phyloP scores from a whole-genome alignment of 257 asterid genomes.

The Nicotiana knightiana region DNA sequence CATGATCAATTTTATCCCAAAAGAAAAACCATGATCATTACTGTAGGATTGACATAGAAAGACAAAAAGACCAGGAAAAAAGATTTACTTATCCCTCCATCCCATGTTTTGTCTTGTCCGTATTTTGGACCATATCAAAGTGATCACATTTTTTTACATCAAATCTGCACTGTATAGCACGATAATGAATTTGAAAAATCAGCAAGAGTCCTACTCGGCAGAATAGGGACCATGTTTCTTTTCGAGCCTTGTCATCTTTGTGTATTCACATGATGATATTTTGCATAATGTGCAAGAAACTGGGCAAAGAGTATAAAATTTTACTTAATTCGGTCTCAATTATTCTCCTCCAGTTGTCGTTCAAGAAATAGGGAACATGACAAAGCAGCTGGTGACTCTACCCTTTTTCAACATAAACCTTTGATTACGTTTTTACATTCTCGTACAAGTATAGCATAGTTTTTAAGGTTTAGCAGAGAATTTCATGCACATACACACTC shows the following conservation, averaged over 20 bases:
- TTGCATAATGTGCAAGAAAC: neutral
- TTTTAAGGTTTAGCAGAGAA: neutral
- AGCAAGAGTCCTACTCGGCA: no score
- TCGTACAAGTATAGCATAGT: neutral
- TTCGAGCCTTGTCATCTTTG: neutral
- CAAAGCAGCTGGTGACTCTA: neutral
- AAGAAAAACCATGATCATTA: neutral
- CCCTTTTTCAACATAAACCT: neutral
- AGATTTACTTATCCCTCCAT: slow-evolving; percentile 1
- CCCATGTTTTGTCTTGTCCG: neutral
- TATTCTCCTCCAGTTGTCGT: neutral
- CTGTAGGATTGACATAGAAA: neutral
- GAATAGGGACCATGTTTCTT: neutral
- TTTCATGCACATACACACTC: neutral
- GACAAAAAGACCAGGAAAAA: neutral
- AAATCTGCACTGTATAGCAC: neutral
- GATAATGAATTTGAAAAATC: neutral
- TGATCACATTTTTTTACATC: neutral
- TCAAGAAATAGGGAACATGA: neutral
- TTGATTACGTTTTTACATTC: neutral
- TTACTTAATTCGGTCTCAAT: neutral
- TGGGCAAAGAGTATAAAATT: neutral
- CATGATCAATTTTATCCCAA: neutral
- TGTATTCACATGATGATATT: neutral
- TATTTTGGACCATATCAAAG: neutral